phyloP scores from a whole-genome alignment of 2,329 filamentous ascomycete species.

The Fusarium sterilihyphosum region DNA sequence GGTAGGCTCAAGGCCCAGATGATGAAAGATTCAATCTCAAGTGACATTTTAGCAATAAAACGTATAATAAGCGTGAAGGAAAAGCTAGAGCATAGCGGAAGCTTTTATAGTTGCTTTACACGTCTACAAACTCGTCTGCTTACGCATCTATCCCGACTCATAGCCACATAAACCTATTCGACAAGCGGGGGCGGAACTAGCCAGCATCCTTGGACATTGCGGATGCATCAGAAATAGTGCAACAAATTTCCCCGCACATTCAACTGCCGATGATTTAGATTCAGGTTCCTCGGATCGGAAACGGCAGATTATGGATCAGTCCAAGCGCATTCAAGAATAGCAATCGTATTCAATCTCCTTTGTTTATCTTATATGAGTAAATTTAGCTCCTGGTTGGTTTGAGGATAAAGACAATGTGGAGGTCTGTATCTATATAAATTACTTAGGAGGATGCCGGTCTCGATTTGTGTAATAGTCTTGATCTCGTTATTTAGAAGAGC shows the following conservation, averaged over 20 bases:
- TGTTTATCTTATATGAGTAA: no score
- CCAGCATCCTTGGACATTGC: background rate
- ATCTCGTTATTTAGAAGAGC: no score
- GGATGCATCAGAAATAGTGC: background rate
- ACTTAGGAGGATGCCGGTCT: no score
- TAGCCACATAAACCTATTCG: background rate
- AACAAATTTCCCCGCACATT: background rate
- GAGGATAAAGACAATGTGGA: no score
- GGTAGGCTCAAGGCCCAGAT: background rate
- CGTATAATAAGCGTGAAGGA: rapidly evolving
- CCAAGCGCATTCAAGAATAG: no score
- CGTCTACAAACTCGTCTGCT: background rate
- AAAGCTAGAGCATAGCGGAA: background rate
- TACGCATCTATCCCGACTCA: background rate
- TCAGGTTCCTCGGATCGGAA: background rate
- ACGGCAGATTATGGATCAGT: background rate
- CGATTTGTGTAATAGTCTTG: no score
- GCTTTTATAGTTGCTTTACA: background rate
- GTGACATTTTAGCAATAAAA: background rate
- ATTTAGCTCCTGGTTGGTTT: no score
- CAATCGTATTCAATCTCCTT: no score
- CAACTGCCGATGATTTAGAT: background rate
- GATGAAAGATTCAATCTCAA: background rate
- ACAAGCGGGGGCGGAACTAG: background rate
- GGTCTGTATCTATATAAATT: no score